Percentiles rank a stretch among this genome's conserved stretches.
These are phyloP conservation scores for Aureobasidium musti DNA, from an alignment of 2,329 filamentous ascomycete genomes.

Conservation along the genomic window DNA sequence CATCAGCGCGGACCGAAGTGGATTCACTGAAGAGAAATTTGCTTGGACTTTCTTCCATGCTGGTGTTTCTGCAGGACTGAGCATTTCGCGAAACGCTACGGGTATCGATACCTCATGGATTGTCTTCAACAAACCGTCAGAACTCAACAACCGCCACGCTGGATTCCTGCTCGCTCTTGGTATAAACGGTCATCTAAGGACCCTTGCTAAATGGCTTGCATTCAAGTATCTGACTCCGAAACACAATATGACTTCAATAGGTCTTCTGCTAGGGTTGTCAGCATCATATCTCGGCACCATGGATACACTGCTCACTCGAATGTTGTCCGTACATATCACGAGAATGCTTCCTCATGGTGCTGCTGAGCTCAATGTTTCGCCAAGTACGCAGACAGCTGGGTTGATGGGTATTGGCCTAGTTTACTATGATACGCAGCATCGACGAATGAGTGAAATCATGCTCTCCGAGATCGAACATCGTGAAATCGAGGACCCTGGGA, in stretches of 20 bases:
- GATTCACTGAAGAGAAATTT: constrained; percentile 93
- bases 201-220: constrained; percentile 94
- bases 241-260: constrained; percentile 98
- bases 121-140: constrained; percentile 91
- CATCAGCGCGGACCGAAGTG: constrained; percentile 83
- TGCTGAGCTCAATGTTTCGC: constrained; percentile 90
- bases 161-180: constrained; percentile 89
- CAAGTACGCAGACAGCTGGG: constrained; percentile 90
- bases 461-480: constrained; percentile 92
- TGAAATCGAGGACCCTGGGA: constrained; percentile 70
- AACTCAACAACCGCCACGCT: constrained; percentile 93
- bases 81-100: constrained; percentile 84
- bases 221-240: constrained; percentile 99
- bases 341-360: constrained; percentile 90
- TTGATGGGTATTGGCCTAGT: constrained; percentile 96
- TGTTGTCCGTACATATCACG: constrained; percentile 94
- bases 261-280: constrained; percentile 85
- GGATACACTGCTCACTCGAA: constrained; percentile 90
- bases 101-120: constrained; percentile 99
- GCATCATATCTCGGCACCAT: constrained; percentile 95
- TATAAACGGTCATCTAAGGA: constrained; percentile 91
- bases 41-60: constrained; percentile 99
- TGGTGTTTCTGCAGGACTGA: constrained; percentile 86
- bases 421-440: constrained; percentile 93
- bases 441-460: constrained; percentile 99